Evolutionary conservation across 1,139 yeast species (phyloP).

Genomic region (Protomyces inouyei): DNA sequence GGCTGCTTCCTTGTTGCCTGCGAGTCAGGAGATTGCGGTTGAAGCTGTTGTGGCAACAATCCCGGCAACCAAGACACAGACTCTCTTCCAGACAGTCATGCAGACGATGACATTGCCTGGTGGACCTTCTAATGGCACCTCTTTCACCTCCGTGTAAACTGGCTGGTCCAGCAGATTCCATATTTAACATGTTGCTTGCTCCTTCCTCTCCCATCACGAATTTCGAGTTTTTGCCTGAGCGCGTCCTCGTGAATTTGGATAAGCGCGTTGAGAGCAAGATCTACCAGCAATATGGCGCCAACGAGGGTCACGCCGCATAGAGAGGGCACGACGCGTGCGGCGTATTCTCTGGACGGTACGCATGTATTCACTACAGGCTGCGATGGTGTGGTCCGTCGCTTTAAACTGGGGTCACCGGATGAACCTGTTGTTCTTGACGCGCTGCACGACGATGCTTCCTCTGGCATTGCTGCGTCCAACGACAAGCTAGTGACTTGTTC

Average conservation of each 20-base stretch:
- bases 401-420: constrained; percentile 37
- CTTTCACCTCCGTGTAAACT: neutral
- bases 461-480: constrained; percentile 33
- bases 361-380: constrained; percentile 41
- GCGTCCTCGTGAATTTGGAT: too few relatives aligned
- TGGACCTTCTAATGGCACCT: neutral
- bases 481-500: constrained; percentile 40
- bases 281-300: neutral
- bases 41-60: neutral
- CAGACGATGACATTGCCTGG: neutral
- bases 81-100: neutral
- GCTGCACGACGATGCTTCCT: constrained; percentile 36
- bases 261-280: too few relatives aligned
- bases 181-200: too few relatives aligned
- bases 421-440: constrained; percentile 39
- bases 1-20: neutral
- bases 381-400: constrained; percentile 40
- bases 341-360: constrained; percentile 39
- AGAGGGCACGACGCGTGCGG: constrained; percentile 40
- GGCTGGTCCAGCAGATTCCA: neutral
- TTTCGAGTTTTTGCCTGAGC: too few relatives aligned
- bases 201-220: too few relatives aligned
- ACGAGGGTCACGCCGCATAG: constrained; percentile 34
- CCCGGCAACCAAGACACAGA: neutral
- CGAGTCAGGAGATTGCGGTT: neutral